Percentiles rank a stretch among this genome's conserved stretches.
These are phyloP conservation scores for Solanum tacnaense DNA, from an alignment of 257 asterid genomes.

Conservation along the genomic window DNA sequence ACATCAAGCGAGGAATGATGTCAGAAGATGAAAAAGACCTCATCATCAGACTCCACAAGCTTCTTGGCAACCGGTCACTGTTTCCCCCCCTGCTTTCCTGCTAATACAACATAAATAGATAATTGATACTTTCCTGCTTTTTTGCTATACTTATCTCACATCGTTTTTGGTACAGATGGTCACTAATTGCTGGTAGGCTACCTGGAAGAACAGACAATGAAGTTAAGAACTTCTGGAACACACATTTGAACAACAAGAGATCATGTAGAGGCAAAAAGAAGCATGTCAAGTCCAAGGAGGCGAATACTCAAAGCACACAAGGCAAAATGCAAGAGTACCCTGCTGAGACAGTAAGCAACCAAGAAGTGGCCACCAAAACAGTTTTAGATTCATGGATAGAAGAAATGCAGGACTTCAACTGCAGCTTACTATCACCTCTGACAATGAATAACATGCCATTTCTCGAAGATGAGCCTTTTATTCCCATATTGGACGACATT, in stretches of 20 bases:
- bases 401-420: background rate
- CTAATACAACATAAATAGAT: background rate
- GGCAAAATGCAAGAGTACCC: background rate
- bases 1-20: conserved; percentile 52
- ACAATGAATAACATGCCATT: conserved; percentile 2
- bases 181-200: conserved; percentile 49
- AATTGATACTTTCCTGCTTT: background rate
- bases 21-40: conserved; percentile 53
- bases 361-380: background rate
- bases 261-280: conserved; percentile 6
- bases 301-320: background rate
- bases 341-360: background rate
- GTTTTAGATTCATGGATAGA: conserved; percentile 9
- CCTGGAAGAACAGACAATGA: conserved; percentile 63
- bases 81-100: background rate
- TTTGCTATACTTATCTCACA: background rate
- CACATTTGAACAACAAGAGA: conserved; percentile 52
- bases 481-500: conserved; percentile 22
- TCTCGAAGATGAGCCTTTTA: conserved; percentile 13
- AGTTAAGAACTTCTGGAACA: conserved; percentile 54
- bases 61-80: conserved; percentile 51
- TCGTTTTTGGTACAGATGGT: conserved; percentile 22
- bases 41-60: conserved; percentile 54
- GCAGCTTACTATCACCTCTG: background rate
- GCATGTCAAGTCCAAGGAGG: background rate